Conservation (phyloP, 2,329 filamentous ascomycete genomes). For the Diaporthe sp. region DNA sequence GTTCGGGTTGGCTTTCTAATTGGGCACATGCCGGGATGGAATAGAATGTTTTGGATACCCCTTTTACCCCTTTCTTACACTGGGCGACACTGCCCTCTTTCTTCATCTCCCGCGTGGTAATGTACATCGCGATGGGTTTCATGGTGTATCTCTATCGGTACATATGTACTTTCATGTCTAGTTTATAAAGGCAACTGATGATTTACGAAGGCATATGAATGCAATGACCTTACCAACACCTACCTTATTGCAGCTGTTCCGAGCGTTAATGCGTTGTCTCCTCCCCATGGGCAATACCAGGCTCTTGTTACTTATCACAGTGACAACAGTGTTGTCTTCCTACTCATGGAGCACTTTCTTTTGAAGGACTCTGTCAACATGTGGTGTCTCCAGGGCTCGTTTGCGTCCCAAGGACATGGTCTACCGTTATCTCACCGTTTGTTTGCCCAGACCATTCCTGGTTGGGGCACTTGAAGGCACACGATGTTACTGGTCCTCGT, state of each 20-base stretch:
- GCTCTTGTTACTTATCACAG: background rate
- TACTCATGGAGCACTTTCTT: background rate
- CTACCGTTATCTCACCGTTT: background rate
- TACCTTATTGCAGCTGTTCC: too few relatives aligned
- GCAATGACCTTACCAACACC: background rate
- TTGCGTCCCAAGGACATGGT: too few relatives aligned
- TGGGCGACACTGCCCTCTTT: background rate
- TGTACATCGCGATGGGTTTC: background rate
- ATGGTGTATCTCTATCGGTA: slow-evolving; percentile 26
- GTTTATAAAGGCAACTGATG: slow-evolving; percentile 14
- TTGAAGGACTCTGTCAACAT: background rate
- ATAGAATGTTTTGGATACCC: slow-evolving; percentile 31
- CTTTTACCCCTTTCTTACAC: background rate
- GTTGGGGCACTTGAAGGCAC: background rate
- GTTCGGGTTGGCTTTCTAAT: background rate
- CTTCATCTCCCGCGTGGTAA: background rate
- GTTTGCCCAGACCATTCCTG: background rate
- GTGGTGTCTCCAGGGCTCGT: background rate
- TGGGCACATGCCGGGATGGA: background rate
- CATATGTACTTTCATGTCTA: slow-evolving; percentile 11
- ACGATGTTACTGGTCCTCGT: background rate
- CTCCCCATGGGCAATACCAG: background rate
- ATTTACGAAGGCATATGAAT: slow-evolving; percentile 16
- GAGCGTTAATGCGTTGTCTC: too few relatives aligned
- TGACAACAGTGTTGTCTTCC: too few relatives aligned